Base-by-base conservation (phyloP, 768 basidiomycete species). In the Boletus insuetus region DNA sequence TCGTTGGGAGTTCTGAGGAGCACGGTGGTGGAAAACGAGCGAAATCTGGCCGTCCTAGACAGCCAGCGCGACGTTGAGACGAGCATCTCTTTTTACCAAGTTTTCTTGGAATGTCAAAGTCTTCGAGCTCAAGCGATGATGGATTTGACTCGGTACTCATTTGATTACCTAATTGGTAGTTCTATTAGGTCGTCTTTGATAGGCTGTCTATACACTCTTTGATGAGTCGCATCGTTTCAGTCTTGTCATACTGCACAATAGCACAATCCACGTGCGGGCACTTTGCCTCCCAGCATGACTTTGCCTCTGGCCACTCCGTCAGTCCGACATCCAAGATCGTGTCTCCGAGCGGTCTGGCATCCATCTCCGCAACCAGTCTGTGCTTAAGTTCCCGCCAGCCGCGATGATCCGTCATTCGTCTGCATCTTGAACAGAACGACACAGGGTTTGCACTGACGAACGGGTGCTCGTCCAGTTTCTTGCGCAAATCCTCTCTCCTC, bases 341-440 rank as follows among this genome's bases (percentile, higher is more conserved):
- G 61, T 87, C 85, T 6, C 84, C 85, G 16, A 79, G 68, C 5
- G 85, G 82, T 11, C 83, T 76, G 9, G 62, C 58, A 56, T 87
- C 85, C 70, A 87, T 79, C 73, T 85, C 85, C 47, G 74, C 58
- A 5, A 81, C 63, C 50, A 86, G 79, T 45, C 70, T 77, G 60
- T 80, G 75, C 63, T 86, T 86, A 52, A 87, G 74, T 64, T 85
- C 82, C 60, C 82, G 75, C 85, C 85, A 86, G 7, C 82, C 81
- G 49, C 79, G 75, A 65, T 86, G 83, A 56, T 82, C 79, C 40
- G 82, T 78, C 19, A 61, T 39, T 3, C 68, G 67, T 37, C 77
- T 71, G 66, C 85, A 87, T 42, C 78, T 70, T 26, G 77, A 74
- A 60, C 85, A 87, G 19, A 32, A 53, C 3, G 66, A 53, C 45